phyloP scores from a whole-genome alignment of 164 flowering plant genomes.

The Umbellularia californica region DNA sequence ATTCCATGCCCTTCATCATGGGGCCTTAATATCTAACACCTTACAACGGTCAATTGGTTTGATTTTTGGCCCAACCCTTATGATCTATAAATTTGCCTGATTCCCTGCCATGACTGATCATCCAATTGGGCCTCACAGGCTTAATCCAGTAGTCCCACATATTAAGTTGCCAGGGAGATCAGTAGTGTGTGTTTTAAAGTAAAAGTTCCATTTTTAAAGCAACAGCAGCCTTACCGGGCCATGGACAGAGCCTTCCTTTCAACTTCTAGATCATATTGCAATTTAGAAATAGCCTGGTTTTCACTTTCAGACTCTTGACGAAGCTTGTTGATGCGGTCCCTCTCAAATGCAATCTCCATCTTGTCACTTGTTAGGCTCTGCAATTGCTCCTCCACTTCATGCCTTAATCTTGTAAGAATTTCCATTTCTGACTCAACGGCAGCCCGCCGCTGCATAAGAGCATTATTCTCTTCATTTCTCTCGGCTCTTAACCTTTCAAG shows the following conservation, averaged over 20 bases:
- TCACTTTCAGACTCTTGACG: constrained; percentile 70
- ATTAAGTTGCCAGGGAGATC: not conserved
- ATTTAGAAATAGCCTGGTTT: constrained; percentile 55
- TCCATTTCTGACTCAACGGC: constrained; percentile 88
- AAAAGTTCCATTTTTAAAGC: not conserved
- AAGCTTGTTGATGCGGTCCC: constrained; percentile 67
- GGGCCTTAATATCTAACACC: no score
- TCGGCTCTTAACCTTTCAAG: constrained; percentile 65
- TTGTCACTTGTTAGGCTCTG: constrained; percentile 66
- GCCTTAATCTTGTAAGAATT: constrained; percentile 62
- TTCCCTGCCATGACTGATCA: no score
- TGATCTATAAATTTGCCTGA: no score
- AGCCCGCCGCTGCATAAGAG: constrained; percentile 61
- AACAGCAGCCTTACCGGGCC: constrained; percentile 66
- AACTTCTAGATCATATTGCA: constrained; percentile 91
- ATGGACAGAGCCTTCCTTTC: constrained; percentile 89
- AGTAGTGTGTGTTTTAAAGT: not conserved
- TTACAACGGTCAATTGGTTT: no score
- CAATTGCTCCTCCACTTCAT: constrained; percentile 81
- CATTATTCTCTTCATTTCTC: constrained; percentile 54
- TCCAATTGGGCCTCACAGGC: no score
- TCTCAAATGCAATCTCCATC: constrained; percentile 72
- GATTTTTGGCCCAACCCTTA: no score
- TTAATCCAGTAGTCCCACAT: no score
- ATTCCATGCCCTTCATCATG: no score